A percentile compares a stretch with the other conserved stretches of the same genome.
Conservation (phyloP, 352 stramenopile species). For the Blastocystis sp. region DNA sequence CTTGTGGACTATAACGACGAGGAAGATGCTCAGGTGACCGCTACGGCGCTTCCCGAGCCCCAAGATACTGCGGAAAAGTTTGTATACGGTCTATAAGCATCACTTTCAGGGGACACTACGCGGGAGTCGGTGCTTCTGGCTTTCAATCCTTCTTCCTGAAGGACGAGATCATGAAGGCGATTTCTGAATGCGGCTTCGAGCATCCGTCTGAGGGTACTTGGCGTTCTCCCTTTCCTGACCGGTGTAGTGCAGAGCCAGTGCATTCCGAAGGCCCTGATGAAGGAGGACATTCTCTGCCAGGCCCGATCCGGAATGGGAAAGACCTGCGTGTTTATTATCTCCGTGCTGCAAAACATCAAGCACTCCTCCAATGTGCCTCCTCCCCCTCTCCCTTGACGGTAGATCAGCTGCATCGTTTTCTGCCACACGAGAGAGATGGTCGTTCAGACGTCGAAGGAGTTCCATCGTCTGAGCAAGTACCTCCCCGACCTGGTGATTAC, state of each 20-base stretch:
- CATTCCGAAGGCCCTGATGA: conserved; percentile 96
- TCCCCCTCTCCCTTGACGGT: conserved; percentile 75
- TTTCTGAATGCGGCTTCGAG: conserved; percentile 99
- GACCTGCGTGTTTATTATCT: conserved; percentile 97
- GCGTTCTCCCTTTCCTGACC: conserved; percentile 60
- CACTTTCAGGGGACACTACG: conserved; percentile 90
- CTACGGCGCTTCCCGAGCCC: conserved; percentile 5
- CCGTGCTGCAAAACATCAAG: conserved; percentile 94
- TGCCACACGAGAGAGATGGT: conserved; percentile 98
- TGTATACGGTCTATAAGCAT: not conserved
- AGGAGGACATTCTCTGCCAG: conserved; percentile 99
- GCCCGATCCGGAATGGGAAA: conserved; percentile 99
- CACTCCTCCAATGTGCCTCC: conserved; percentile 52
- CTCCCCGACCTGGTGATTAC: conserved; percentile 86
- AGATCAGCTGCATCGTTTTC: conserved; percentile 93
- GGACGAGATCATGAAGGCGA: conserved; percentile 92
- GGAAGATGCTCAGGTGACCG: conserved; percentile 58
- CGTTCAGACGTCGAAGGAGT: conserved; percentile 99
- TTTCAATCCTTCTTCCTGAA: conserved; percentile 99
- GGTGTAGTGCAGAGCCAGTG: conserved; percentile 92
- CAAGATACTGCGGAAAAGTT: conserved; percentile 13
- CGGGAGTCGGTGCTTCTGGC: conserved; percentile 95
- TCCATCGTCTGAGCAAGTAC: conserved; percentile 99
- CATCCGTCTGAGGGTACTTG: conserved; percentile 93
- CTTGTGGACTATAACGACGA: conserved; percentile 67